phyloP scores from a whole-genome alignment of 2,329 filamentous ascomycete species.

The Incumbomyces delicatus region DNA sequence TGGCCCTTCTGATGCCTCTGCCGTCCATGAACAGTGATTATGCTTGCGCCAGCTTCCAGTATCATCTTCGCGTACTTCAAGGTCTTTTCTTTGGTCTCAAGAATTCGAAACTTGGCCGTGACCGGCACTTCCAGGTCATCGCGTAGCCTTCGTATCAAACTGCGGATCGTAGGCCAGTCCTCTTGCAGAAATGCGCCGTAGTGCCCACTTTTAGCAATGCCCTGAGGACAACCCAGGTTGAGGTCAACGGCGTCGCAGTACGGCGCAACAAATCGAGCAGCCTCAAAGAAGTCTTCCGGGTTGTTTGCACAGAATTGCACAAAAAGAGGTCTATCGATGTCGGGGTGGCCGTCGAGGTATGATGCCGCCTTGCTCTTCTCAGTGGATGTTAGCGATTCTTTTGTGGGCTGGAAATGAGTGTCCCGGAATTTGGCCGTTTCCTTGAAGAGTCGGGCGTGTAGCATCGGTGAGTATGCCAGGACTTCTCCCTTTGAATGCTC shows the following conservation, averaged over 20 bases:
- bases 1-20: conserved; percentile 90
- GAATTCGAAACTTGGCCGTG: conserved; percentile 86
- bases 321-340: conserved; percentile 76
- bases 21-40: conserved; percentile 85
- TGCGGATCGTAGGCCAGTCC: conserved; percentile 71
- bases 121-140: conserved; percentile 69
- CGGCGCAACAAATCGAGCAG: conserved; percentile 67
- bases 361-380: conserved; percentile 26
- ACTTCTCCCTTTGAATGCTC: conserved; percentile 54
- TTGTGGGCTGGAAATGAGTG: conserved; percentile 66
- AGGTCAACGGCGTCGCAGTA: conserved; percentile 87
- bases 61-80: conserved; percentile 84
- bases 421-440: conserved; percentile 68
- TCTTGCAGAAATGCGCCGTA: conserved; percentile 96
- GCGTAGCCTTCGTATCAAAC: conserved; percentile 76
- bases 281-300: conserved; percentile 42
- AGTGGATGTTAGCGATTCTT: conserved; percentile 28
- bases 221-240: conserved; percentile 92
- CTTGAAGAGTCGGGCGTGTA: conserved; percentile 80
- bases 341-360: conserved; percentile 79
- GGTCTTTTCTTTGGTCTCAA: conserved; percentile 78
- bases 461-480: conserved; percentile 90
- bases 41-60: conserved; percentile 76
- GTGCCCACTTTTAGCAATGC: conserved; percentile 79
- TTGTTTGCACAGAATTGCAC: conserved; percentile 76